phyloP scores from a whole-genome alignment of 257 asterid genomes.

The Primulina tabacum region DNA sequence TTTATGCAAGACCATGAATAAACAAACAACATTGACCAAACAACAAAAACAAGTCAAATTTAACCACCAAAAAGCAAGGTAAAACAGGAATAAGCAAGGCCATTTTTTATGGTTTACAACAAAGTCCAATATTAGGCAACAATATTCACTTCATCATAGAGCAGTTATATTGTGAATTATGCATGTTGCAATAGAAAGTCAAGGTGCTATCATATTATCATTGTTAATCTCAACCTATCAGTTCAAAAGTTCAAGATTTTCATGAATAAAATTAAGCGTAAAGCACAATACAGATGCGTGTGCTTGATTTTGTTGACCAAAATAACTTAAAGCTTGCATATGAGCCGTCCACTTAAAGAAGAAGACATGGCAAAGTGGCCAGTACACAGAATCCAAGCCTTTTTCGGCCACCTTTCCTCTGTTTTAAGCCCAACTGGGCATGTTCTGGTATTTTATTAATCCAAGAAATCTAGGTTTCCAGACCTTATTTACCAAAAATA shows the following conservation, averaged over 20 bases:
- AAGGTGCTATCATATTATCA: conserved; percentile 2
- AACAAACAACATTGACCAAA: background rate
- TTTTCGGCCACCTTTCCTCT: conserved; percentile 29
- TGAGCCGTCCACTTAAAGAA: conserved; percentile 44
- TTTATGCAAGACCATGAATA: background rate
- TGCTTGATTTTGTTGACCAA: conserved; percentile 33
- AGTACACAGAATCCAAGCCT: conserved; percentile 40
- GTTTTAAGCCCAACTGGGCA: conserved; percentile 23
- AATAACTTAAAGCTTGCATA: conserved; percentile 33
- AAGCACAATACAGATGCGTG: conserved; percentile 33
- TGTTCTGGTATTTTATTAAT: conserved; percentile 20
- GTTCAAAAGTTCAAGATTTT: conserved; percentile 21
- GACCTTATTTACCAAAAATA: conserved; percentile 11
- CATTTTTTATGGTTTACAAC: conserved; percentile 1
- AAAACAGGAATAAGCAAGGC: conserved; percentile 1
- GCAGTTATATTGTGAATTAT: background rate
- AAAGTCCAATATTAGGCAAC: conserved; percentile 19
- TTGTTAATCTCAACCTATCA: conserved; percentile 22
- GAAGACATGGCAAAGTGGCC: conserved; percentile 44
- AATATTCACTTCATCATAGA: conserved; percentile 15
- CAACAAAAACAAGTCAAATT: background rate
- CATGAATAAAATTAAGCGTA: conserved; percentile 21
- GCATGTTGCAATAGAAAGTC: background rate
- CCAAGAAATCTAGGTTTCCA: conserved; percentile 9
- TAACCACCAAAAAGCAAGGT: conserved; percentile 8